Percentiles rank a stretch among this genome's conserved stretches.
Conservation (phyloP, 1,284 basidiomycete species). For the Trametes sp. region DNA sequence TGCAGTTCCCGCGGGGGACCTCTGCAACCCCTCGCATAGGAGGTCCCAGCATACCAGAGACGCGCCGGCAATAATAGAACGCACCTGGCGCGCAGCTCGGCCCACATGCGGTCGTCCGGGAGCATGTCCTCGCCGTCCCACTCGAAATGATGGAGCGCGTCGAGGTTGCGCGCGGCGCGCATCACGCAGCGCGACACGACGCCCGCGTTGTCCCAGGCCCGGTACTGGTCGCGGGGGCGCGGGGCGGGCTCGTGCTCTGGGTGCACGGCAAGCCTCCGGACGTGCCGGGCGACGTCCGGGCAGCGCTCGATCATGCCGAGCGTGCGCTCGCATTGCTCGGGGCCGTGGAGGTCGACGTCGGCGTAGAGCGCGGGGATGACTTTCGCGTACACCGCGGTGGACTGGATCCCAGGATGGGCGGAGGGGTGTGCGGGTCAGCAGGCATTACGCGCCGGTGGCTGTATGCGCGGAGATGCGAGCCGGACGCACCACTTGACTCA, state of each 20-base stretch:
- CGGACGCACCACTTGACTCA: conserved; percentile 62
- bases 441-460: not conserved
- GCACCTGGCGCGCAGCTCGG: conserved; percentile 70
- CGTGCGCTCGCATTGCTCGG: conserved; percentile 65
- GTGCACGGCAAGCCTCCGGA: conserved; percentile 60
- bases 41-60: no score
- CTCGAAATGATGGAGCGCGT: conserved; percentile 67
- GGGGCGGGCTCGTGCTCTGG: conserved; percentile 42
- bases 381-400: conserved; percentile 54
- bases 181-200: conserved; percentile 41
- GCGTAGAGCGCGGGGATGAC: conserved; percentile 67
- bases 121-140: conserved; percentile 76
- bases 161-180: conserved; percentile 55
- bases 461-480: conserved; percentile 18
- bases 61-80: not conserved
- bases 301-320: conserved; percentile 64
- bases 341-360: conserved; percentile 57
- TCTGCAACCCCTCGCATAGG: no score
- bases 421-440: not conserved
- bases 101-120: conserved; percentile 77
- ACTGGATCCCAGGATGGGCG: no score
- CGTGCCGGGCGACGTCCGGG: conserved; percentile 68
- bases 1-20: no score
- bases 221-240: conserved; percentile 20
- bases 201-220: conserved; percentile 37